phyloP scores from a whole-genome alignment of 441 rosid species.

The Pelargonium cotyledonis region DNA sequence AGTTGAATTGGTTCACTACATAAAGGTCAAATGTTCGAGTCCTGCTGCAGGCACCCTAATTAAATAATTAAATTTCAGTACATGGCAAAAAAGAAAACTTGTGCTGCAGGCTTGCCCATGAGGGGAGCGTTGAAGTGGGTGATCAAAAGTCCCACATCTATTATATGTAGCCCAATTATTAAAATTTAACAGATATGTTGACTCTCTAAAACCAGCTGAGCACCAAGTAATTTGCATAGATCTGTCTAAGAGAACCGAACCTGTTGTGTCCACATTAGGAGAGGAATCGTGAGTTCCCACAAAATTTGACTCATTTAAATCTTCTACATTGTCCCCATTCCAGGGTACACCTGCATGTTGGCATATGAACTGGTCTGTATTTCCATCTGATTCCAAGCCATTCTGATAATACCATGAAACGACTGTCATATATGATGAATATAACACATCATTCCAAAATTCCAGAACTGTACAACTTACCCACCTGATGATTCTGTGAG shows the following conservation, averaged over 20 bases:
- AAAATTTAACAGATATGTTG: neutral
- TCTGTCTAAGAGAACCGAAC: conserved; percentile 13
- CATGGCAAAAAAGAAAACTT: too few relatives aligned
- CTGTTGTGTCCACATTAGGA: conserved; percentile 19
- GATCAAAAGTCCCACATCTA: too few relatives aligned
- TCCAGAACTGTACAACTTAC: neutral
- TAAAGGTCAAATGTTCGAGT: too few relatives aligned
- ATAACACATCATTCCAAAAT: neutral
- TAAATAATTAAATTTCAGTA: too few relatives aligned
- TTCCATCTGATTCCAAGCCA: conserved; percentile 5
- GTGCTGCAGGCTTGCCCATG: too few relatives aligned
- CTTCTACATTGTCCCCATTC: conserved; percentile 17
- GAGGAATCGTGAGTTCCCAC: conserved; percentile 5
- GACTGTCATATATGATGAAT: conserved; percentile 2
- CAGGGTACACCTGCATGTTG: conserved; percentile 14
- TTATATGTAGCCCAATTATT: too few relatives aligned
- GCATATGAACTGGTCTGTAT: neutral
- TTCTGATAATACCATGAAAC: neutral
- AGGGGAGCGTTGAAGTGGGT: too few relatives aligned
- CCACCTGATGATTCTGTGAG: conserved; percentile 20
- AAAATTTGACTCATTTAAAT: conserved; percentile 11
- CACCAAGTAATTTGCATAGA: neutral
- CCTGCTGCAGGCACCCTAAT: too few relatives aligned
- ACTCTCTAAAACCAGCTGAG: neutral
- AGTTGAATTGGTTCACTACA: too few relatives aligned